Percentiles rank a stretch among this genome's conserved stretches.
These are phyloP conservation scores for Vitis vinifera DNA, from an alignment of 164 flowering plant genomes.

Conservation along the genomic window ASM3070453v1 NC_081807.1:4053001-4053500, in stretches of 20 bases:
- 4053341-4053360: no score
- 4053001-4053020: neutral
- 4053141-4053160: constrained; percentile 77
- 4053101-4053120: constrained; percentile 61
- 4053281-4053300: constrained; percentile 78
- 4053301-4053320: constrained; percentile 67
- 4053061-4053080: constrained; percentile 21
- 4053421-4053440: no score
- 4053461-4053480: no score
- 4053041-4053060: constrained; percentile 22
- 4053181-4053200: constrained; percentile 77
- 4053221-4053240: constrained; percentile 93
- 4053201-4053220: constrained; percentile 72
- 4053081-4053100: constrained; percentile 41
- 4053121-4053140: constrained; percentile 61
- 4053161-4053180: constrained; percentile 87
- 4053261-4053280: constrained; percentile 84
- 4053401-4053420: no score
- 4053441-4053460: no score
- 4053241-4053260: constrained; percentile 68
- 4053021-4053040: neutral
- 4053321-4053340: neutral
- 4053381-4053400: no score
- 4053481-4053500: no score
- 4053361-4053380: no score